phyloP scores from a whole-genome alignment of 2,329 filamentous ascomycete species.

The Chaetomium sp. region DNA sequence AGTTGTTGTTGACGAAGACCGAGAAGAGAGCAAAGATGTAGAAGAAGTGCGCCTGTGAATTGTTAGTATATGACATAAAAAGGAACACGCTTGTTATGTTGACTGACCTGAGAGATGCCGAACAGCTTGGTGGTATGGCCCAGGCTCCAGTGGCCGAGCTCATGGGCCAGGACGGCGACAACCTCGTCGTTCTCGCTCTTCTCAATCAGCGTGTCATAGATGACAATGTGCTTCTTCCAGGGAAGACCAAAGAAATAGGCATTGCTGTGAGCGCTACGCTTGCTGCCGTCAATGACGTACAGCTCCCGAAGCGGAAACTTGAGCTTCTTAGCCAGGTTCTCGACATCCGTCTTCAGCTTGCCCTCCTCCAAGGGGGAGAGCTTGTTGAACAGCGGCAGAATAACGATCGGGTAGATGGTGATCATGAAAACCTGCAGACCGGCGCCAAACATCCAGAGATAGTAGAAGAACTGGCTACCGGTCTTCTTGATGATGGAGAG shows the following conservation, averaged over 20 bases:
- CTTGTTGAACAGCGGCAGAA: conserved; percentile 97
- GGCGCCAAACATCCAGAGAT: conserved; percentile 91
- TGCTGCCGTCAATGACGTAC: conserved; percentile 92
- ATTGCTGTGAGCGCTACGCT: conserved; percentile 85
- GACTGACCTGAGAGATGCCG: conserved; percentile 74
- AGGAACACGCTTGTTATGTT: not conserved
- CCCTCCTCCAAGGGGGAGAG: conserved; percentile 88
- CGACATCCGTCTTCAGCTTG: conserved; percentile 82
- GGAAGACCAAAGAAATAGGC: conserved; percentile 96
- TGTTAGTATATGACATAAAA: not conserved
- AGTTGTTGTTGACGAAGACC: conserved; percentile 93
- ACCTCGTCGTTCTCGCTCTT: conserved; percentile 92
- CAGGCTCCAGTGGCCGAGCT: conserved; percentile 95
- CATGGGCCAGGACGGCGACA: conserved; percentile 90
- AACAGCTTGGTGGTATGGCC: conserved; percentile 93
- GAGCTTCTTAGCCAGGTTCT: conserved; percentile 77
- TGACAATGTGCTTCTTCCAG: conserved; percentile 99
- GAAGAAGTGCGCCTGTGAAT: conserved; percentile 77
- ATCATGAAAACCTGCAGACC: conserved; percentile 91
- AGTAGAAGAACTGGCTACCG: conserved; percentile 94
- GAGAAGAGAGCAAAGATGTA: conserved; percentile 97
- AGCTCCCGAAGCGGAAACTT: conserved; percentile 91
- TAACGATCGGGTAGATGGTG: conserved; percentile 92
- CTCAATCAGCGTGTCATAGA: conserved; percentile 96
- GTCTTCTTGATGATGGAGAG: conserved; percentile 93